Evolutionary conservation across 371 early-diverging fungal genomes (phyloP), one percentile per base, ranked within the genome.

Genomic region (Blakeslea trispora): DNA sequence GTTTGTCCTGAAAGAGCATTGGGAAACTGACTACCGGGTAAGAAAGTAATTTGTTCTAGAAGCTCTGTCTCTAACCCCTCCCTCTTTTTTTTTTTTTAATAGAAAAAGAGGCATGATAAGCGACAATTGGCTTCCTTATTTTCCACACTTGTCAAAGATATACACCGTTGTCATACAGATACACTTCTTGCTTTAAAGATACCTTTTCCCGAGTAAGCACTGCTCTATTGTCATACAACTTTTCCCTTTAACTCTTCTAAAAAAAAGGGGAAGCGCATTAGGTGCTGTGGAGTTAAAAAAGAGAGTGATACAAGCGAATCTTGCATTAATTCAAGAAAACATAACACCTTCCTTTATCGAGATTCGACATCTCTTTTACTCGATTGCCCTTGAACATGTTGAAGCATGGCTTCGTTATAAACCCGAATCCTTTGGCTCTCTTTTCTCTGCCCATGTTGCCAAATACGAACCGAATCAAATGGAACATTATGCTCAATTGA

Each of bases 1-100:
- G 5, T 37, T 18, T 18, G n/a, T 47, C 6, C 44, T 64, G 39
- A 35, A 52, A 1, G 31, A 43, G 4, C 56, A 47, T 5, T 64
- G 59, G 59, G 49, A 64, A 14, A 40, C 18, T 35, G 56, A 52
- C 5, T 64, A 47, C 34, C 55, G 31, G 43, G 63, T 62, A 37
- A 5, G 14, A 3, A 22, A 37, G 35, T 44, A 10, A 15, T 31
- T n/a, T 15, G 35, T 15, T 10, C 17, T 22, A 34, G 17, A 28
- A n/a, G n/a, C n/a, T n/a, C n/a, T n/a, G n/a, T n/a, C n/a, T n/a
- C n/a, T n/a, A n/a, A n/a, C n/a, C n/a, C n/a, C n/a, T n/a, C n/a
- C n/a, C n/a, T n/a, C n/a, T n/a, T n/a, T n/a, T n/a, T n/a, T n/a
- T 35, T 23, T 45, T 24, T 43, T 13, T 13, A 13, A 22, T 49